phyloP scores from a whole-genome alignment of 495 filamentous ascomycete species.

The Symbiotaphrina buchneri region DNA sequence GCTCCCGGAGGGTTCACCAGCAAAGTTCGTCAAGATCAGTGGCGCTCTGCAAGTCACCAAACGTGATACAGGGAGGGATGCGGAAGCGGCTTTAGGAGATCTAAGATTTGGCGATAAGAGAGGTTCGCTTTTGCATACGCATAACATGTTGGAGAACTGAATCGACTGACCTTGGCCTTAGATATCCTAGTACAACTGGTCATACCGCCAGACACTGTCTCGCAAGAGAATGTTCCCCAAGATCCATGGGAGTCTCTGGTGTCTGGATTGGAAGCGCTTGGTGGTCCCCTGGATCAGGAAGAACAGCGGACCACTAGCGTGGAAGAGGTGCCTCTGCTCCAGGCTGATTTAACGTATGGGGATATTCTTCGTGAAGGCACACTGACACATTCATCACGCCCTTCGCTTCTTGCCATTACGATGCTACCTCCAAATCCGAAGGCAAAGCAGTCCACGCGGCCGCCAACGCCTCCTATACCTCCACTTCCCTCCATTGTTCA shows the following conservation, averaged over 20 bases:
- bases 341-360: constrained; percentile 83
- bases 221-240: constrained; percentile 70
- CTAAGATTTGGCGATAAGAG: constrained; percentile 93
- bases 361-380: constrained; percentile 87
- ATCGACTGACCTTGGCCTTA: constrained; percentile 8
- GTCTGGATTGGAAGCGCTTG: constrained; percentile 82
- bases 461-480: constrained; percentile 64
- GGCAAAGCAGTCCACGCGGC: constrained; percentile 29
- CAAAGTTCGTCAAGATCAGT: constrained; percentile 96
- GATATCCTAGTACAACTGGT: constrained; percentile 92
- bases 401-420: constrained; percentile 88
- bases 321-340: constrained; percentile 87
- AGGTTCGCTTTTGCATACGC: constrained; percentile 21
- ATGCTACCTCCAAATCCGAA: constrained; percentile 66
- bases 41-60: constrained; percentile 94
- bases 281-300: constrained; percentile 75
- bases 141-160: not conserved
- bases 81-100: constrained; percentile 82
- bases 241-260: constrained; percentile 96
- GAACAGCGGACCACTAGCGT: constrained; percentile 68
- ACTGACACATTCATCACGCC: constrained; percentile 66
- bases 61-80: constrained; percentile 88
- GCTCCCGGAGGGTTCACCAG: constrained; percentile 86
- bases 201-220: constrained; percentile 70
- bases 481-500: constrained; percentile 93